Evolutionary conservation across 192 early-diverging fungal genomes (phyloP).

Genomic region (Podila minutissima): DNA sequence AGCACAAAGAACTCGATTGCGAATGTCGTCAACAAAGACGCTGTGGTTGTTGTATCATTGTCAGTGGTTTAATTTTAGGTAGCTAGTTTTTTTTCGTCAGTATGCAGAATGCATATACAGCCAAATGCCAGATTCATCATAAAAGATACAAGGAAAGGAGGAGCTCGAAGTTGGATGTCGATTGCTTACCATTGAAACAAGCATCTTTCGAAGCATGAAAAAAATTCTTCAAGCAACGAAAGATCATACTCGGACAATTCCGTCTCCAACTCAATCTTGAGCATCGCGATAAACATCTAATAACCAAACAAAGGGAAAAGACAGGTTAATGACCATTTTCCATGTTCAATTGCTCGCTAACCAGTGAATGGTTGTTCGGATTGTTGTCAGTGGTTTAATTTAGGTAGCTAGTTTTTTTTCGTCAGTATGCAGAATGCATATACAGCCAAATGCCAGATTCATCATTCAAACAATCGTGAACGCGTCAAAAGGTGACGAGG

Average conservation of each 20-base stretch:
- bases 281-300: too few relatives aligned
- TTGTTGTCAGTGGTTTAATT: conserved; percentile 31
- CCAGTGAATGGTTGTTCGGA: neutral
- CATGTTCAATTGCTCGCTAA: too few relatives aligned
- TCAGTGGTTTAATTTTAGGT: conserved; percentile 44
- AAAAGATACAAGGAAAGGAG: too few relatives aligned
- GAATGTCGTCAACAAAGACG: neutral
- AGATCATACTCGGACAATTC: too few relatives aligned
- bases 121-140: conserved; percentile 55
- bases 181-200: too few relatives aligned
- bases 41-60: neutral
- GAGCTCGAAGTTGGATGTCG: too few relatives aligned
- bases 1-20: neutral
- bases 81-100: conserved; percentile 55
- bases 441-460: conserved; percentile 36
- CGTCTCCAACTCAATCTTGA: too few relatives aligned
- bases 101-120: conserved; percentile 50
- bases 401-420: conserved; percentile 37
- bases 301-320: too few relatives aligned
- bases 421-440: conserved; percentile 29
- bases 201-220: too few relatives aligned
- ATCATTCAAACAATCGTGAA: neutral
- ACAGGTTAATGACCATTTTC: too few relatives aligned
- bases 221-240: too few relatives aligned
- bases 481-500: too few relatives aligned